A percentile compares a stretch with the other conserved stretches of the same genome.
phyloP scores from a whole-genome alignment of 257 asterid species.

The Plantago elongata region DNA sequence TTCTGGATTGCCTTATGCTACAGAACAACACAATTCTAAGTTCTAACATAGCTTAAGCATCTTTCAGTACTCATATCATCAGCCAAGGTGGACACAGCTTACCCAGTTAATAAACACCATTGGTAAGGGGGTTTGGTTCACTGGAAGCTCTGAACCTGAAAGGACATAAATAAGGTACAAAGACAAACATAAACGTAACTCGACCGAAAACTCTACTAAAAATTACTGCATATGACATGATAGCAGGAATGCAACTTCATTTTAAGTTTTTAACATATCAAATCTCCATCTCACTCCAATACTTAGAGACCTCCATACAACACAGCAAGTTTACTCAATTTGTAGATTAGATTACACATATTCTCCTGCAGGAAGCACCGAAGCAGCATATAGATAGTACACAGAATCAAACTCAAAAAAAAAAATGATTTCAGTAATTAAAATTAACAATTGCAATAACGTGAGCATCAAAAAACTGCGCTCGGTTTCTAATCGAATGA shows the following conservation, averaged over 20 bases:
- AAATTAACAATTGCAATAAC: too few species aligned
- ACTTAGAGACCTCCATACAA: too few species aligned
- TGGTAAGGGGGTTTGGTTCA: background rate
- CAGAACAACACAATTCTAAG: background rate
- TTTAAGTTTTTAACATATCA: too few species aligned
- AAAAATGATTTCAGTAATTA: too few species aligned
- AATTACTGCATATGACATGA: background rate
- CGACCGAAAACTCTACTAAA: background rate
- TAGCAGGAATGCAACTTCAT: background rate
- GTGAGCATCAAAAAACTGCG: too few species aligned
- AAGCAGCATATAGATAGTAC: too few species aligned
- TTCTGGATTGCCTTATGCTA: background rate
- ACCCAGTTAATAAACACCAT: slow-evolving; percentile 14
- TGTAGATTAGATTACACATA: too few species aligned
- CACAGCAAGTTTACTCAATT: too few species aligned
- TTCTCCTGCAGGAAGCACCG: too few species aligned
- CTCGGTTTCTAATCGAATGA: too few species aligned
- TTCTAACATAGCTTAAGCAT: background rate
- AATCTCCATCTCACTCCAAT: too few species aligned
- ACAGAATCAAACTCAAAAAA: too few species aligned
- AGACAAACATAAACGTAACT: background rate
- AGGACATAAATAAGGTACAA: background rate
- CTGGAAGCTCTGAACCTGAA: slow-evolving; percentile 10
- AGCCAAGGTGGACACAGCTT: background rate
- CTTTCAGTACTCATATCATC: background rate